Percentiles rank a stretch among this genome's conserved stretches.
These are phyloP conservation scores for Rhododendron ovatum DNA, from an alignment of 148 eudicot genomes.

Conservation along the genomic window DNA sequence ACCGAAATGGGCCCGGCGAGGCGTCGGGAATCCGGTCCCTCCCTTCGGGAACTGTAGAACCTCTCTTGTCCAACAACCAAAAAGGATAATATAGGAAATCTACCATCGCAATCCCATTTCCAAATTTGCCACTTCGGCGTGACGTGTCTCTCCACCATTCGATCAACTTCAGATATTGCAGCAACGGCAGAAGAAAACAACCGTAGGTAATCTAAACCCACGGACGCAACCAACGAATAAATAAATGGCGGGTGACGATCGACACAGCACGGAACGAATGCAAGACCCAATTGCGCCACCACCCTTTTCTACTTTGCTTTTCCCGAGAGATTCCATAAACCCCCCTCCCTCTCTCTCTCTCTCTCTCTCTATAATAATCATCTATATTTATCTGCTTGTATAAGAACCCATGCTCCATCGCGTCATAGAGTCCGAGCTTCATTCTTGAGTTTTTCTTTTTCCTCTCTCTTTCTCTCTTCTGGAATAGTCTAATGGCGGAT, in stretches of 20 bases:
- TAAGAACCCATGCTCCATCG: background rate
- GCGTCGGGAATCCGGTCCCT: too few species aligned
- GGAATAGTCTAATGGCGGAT: slow-evolving; percentile 17
- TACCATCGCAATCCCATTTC: background rate
- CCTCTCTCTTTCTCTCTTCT: too few species aligned
- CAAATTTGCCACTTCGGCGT: background rate
- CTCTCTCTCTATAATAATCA: background rate
- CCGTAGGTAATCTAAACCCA: background rate
- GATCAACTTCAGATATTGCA: background rate
- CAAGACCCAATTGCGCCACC: slow-evolving; percentile 14
- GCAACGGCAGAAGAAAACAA: background rate
- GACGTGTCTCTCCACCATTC: background rate
- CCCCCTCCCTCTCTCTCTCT: background rate
- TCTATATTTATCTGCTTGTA: too few species aligned
- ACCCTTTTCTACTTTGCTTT: slow-evolving; percentile 17
- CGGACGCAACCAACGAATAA: background rate
- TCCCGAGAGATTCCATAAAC: slow-evolving; percentile 20
- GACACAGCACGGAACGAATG: background rate
- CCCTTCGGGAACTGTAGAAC: too few species aligned
- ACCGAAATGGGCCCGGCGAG: too few species aligned
- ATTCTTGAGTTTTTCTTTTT: background rate
- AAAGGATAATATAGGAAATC: too few species aligned
- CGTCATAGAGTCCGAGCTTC: background rate
- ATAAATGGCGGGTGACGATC: slow-evolving; percentile 2
- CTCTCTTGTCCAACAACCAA: too few species aligned